A percentile compares a stretch with the other conserved stretches of the same genome.
Evolutionary conservation across 2,329 filamentous ascomycete genomes (phyloP).

Genomic region (Colletotrichum sp.): DNA sequence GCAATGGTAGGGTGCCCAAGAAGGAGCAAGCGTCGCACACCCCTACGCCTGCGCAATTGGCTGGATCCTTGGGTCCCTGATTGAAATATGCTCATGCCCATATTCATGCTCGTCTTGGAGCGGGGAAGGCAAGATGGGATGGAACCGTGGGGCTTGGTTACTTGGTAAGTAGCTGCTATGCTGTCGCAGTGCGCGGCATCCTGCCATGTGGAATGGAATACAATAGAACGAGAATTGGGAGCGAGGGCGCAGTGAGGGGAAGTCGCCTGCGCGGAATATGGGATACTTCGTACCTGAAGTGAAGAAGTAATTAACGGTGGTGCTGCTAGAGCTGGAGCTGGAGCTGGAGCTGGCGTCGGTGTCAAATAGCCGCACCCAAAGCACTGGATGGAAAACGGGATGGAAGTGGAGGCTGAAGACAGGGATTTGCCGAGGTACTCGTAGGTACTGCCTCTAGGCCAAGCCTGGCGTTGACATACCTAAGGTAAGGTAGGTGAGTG

Average conservation of each 20-base stretch:
- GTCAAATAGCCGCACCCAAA: constrained; percentile 10
- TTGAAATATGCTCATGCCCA: neutral
- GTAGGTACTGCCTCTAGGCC: neutral
- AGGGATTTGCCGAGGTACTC: neutral
- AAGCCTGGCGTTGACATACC: neutral
- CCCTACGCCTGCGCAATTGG: neutral
- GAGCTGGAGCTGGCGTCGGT: neutral
- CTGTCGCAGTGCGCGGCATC: neutral
- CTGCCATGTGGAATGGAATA: neutral
- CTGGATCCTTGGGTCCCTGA: neutral
- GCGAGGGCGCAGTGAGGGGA: neutral
- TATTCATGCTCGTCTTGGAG: neutral
- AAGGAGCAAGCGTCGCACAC: neutral
- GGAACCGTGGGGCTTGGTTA: neutral
- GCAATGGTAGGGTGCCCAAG: neutral
- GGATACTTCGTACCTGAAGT: neutral
- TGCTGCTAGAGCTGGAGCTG: neutral
- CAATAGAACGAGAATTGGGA: neutral
- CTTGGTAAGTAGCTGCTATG: neutral
- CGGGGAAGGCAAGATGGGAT: neutral
- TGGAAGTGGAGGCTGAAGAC: constrained; percentile 15
- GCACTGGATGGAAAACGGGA: constrained; percentile 9
- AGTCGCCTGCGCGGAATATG: neutral
- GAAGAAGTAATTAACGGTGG: neutral
- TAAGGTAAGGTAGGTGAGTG: neutral